Percentiles rank a stretch among this genome's conserved stretches.
phyloP scores from a whole-genome alignment of 495 filamentous ascomycete genomes.

The Thozetella sp. region DNA sequence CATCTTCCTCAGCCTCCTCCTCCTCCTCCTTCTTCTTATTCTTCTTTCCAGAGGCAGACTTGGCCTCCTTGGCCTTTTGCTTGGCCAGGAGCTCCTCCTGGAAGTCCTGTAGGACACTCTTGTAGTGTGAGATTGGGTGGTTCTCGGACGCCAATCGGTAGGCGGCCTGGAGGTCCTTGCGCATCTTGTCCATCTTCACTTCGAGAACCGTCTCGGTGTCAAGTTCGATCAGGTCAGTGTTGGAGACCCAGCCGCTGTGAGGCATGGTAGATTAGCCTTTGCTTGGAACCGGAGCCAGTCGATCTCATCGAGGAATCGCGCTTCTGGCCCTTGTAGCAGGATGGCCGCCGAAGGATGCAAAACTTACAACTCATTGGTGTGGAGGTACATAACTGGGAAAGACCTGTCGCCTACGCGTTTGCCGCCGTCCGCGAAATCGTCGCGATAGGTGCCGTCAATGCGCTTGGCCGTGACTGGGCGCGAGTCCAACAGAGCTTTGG shows the following conservation, averaged over 20 bases:
- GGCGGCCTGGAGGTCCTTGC: constrained; percentile 72
- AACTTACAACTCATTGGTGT: constrained; percentile 94
- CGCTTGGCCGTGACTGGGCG: constrained; percentile 82
- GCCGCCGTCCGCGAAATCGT: constrained; percentile 80
- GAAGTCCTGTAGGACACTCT: constrained; percentile 69
- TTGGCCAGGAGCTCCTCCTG: constrained; percentile 62
- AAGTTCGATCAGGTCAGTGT: constrained; percentile 74
- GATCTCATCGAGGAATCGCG: not conserved
- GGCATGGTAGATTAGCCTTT: constrained; percentile 14
- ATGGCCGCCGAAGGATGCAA: not conserved
- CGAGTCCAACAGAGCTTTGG: constrained; percentile 64
- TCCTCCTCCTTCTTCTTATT: constrained; percentile 60
- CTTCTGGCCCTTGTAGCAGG: not conserved
- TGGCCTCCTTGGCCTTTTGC: constrained; percentile 60
- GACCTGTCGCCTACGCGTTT: constrained; percentile 81
- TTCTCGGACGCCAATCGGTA: constrained; percentile 73
- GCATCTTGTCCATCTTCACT: constrained; percentile 68
- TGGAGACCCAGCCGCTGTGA: constrained; percentile 79
- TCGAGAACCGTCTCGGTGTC: constrained; percentile 68
- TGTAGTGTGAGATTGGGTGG: constrained; percentile 74
- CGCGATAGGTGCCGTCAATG: constrained; percentile 78
- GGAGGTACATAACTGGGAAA: constrained; percentile 91
- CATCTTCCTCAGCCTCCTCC: constrained; percentile 50
- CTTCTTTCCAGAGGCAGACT: constrained; percentile 65
- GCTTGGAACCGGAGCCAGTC: not conserved